These are phyloP conservation scores for Candida schatavii DNA, from an alignment of 805 yeast genomes.

Conservation along the genomic window DNA sequence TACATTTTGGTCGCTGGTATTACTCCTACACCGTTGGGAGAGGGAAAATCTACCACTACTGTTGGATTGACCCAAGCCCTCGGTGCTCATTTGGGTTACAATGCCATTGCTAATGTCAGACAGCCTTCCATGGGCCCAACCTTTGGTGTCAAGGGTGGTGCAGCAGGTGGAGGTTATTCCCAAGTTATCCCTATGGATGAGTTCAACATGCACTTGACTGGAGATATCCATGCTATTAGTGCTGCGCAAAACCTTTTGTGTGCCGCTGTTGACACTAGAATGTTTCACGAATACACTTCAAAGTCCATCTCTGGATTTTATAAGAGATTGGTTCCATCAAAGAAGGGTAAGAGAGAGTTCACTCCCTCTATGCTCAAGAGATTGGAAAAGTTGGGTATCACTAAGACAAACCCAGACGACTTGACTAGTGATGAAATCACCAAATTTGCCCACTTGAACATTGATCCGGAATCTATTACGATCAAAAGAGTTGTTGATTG, in stretches of 20 bases:
- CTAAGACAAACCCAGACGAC: constrained; percentile 74
- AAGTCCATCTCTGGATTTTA: constrained; percentile 73
- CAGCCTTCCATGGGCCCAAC: constrained; percentile 99
- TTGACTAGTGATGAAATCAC: constrained; percentile 74
- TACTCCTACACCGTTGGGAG: constrained; percentile 97
- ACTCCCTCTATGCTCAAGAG: constrained; percentile 78
- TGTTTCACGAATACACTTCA: constrained; percentile 91
- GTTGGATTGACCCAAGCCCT: constrained; percentile 96
- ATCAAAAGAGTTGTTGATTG: constrained; percentile 93
- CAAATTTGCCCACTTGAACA: constrained; percentile 77
- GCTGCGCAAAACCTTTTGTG: constrained; percentile 92
- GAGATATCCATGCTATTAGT: constrained; percentile 95
- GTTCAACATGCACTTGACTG: constrained; percentile 95
- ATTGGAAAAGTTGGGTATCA: constrained; percentile 75
- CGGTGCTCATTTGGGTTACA: constrained; percentile 82
- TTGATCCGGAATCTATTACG: constrained; percentile 86
- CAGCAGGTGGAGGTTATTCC: constrained; percentile 98
- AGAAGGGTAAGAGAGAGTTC: constrained; percentile 76
- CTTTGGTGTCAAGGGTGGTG: constrained; percentile 98
- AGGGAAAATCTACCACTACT: constrained; percentile 96
- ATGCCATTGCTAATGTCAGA: constrained; percentile 90
- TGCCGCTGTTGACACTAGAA: constrained; percentile 95
- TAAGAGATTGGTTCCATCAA: constrained; percentile 81
- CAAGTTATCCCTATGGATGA: constrained; percentile 99
- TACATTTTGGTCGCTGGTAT: constrained; percentile 94